Base-by-base conservation (phyloP, 1,284 basidiomycete species). In the Trichosporon faecale region DNA sequence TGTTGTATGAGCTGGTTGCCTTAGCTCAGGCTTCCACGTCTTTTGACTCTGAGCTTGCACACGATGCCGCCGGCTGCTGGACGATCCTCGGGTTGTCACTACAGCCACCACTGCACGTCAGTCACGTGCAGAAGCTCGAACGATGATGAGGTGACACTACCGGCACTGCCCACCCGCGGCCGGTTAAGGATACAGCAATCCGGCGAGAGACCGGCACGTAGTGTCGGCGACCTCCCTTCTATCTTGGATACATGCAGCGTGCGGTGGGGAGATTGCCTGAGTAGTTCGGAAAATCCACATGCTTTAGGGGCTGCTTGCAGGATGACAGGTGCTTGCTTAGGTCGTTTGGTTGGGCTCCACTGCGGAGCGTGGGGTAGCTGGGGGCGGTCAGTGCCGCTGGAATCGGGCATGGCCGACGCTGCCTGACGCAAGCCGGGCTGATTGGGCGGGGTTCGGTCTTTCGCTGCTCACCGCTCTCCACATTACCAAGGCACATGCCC, bases 71-170 rank as follows among this genome's bases (percentile, higher is more conserved):
- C 21, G 49, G 49, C 23, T n/a, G 49, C 49, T 21, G 49, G 49
- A 9, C 49, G 49, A 25, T 52, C 49, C 11, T 52, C 49, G 49
- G 49, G 21, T 11, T 25, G 12, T 2, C 40, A 33, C 33, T 9
- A 9, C 33, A 33, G 23, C 49, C 7, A 11, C 21, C 9, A 18
- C 5, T 2, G 49, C 21, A 2, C 46, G 6, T 18, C n/a, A 49
- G n/a, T 49, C 46, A 46, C 44, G 44, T 46, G 44, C 44, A n/a
- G 18, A 2, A 1, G n/a, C 18, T 18, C 14, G 44, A 18, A 3
- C 18, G 18, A n/a, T 3, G 49, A 52, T 11, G 18, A 25, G 83
- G 52, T 25, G 12, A 18, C 14, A 16, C 4, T n/a, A 14, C 57
- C 29, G 27, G 33, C 16, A 3, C 33, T 61, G 57, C 57, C 57